phyloP scores from a whole-genome alignment of 2,329 filamentous ascomycete species.

The Fusarium tjaetaba region DNA sequence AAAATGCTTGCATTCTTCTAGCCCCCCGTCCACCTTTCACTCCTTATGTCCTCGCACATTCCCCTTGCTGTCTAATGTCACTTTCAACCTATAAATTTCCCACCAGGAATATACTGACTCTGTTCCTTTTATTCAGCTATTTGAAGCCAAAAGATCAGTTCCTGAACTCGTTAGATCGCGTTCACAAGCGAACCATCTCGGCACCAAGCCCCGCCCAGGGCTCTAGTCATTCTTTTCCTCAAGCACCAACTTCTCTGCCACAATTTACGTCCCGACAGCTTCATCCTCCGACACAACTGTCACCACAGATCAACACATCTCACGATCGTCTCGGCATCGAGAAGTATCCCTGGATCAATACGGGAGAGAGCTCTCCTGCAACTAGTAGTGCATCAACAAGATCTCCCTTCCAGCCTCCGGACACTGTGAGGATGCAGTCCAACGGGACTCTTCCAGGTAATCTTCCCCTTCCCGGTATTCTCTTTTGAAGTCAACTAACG shows the following conservation, averaged over 20 bases:
- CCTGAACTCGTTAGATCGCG: slow-evolving; percentile 40
- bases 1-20: background rate
- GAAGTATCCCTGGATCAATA: slow-evolving; percentile 23
- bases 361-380: slow-evolving; percentile 21
- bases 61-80: background rate
- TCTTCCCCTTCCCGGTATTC: background rate
- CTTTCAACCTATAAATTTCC: slow-evolving; percentile 9
- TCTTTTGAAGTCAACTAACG: background rate
- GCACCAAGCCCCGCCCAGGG: slow-evolving; percentile 56
- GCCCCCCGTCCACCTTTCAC: slow-evolving; percentile 5
- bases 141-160: slow-evolving; percentile 21
- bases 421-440: slow-evolving; percentile 8
- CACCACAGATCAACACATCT: slow-evolving; percentile 24
- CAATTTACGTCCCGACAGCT: slow-evolving; percentile 25
- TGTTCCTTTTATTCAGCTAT: slow-evolving; percentile 5
- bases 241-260: slow-evolving; percentile 33
- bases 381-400: slow-evolving; percentile 13
- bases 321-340: slow-evolving; percentile 19
- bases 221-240: slow-evolving; percentile 29
- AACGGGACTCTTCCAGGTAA: slow-evolving; percentile 20
- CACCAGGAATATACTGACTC: slow-evolving; percentile 6
- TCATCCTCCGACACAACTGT: slow-evolving; percentile 25
- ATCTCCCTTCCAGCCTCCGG: slow-evolving; percentile 19
- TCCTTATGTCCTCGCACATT: background rate
- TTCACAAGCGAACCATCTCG: slow-evolving; percentile 61